Conservation (phyloP, 2,329 filamentous ascomycete genomes). For the Arthrobotrys pseudoclavata region DNA sequence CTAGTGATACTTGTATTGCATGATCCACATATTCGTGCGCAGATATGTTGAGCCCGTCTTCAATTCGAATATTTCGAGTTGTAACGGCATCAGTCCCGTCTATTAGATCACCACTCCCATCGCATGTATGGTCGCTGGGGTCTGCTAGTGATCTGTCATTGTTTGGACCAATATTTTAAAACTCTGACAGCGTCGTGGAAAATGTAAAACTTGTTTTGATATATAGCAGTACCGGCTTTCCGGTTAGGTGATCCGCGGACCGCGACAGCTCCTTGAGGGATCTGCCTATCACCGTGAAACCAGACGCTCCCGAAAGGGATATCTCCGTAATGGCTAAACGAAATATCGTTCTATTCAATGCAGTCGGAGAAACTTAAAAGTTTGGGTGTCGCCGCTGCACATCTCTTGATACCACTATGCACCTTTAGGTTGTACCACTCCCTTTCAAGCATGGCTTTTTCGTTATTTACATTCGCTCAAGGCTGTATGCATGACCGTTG, state of each 20-base stretch:
- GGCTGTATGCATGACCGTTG: conserved; percentile 16
- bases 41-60: background rate
- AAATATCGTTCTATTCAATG: background rate
- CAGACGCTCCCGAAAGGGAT: conserved; percentile 39
- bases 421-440: conserved; percentile 7
- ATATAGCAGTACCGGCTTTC: no score
- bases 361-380: background rate
- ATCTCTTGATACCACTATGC: background rate
- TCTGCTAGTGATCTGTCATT: background rate
- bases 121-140: background rate
- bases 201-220: conserved; percentile 7
- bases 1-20: background rate
- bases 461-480: conserved; percentile 3
- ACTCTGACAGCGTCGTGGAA: conserved; percentile 21
- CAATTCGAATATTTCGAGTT: background rate
- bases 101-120: conserved; percentile 1
- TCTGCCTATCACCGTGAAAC: conserved; percentile 22
- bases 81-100: background rate
- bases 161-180: conserved; percentile 1
- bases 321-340: background rate
- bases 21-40: conserved; percentile 1
- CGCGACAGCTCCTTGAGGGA: conserved; percentile 27
- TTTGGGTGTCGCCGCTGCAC: conserved; percentile 1
- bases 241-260: background rate
- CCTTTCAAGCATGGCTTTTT: background rate